Conservation (phyloP, 208 protist species). For the Crithidia expoeki region DNA sequence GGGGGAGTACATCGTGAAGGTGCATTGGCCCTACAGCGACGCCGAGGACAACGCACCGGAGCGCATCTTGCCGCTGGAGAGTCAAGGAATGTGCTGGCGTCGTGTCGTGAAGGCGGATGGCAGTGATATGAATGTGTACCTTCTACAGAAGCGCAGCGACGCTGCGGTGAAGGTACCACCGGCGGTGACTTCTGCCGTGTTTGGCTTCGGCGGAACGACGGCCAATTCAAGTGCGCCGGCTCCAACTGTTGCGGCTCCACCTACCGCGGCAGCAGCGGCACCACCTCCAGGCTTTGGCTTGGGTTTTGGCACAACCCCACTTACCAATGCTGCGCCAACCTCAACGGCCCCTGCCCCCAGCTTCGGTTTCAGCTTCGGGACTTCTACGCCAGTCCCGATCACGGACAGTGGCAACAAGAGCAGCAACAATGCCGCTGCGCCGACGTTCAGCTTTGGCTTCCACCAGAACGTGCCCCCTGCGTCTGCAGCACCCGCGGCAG, state of each 20-base stretch:
- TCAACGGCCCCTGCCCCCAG: constrained; percentile 5
- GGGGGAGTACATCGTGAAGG: constrained; percentile 86
- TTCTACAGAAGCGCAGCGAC: constrained; percentile 60
- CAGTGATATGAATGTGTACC: constrained; percentile 71
- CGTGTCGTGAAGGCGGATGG: constrained; percentile 76
- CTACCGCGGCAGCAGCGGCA: constrained; percentile 12
- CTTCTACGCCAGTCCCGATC: constrained; percentile 18
- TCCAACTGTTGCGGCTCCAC: constrained; percentile 8
- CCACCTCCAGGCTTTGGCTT: constrained; percentile 44
- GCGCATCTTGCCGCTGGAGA: constrained; percentile 74
- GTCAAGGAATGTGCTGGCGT: constrained; percentile 79
- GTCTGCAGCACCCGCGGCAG: constrained; percentile 4
- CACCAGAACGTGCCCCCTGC: constrained; percentile 10
- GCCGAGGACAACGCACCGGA: constrained; percentile 88
- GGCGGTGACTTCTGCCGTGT: constrained; percentile 28
- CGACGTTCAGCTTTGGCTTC: constrained; percentile 39
- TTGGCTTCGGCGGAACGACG: constrained; percentile 40
- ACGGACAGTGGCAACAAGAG: not conserved
- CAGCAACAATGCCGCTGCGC: not conserved
- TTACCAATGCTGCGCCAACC: not conserved
- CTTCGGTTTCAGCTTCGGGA: constrained; percentile 39
- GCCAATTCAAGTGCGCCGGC: constrained; percentile 1
- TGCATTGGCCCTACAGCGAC: constrained; percentile 87
- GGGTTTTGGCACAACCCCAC: constrained; percentile 30
- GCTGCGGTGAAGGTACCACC: not conserved